These are phyloP conservation scores for Podospora pseudopauciseta DNA, from an alignment of 495 filamentous ascomycete genomes.

Conservation along the genomic window DNA sequence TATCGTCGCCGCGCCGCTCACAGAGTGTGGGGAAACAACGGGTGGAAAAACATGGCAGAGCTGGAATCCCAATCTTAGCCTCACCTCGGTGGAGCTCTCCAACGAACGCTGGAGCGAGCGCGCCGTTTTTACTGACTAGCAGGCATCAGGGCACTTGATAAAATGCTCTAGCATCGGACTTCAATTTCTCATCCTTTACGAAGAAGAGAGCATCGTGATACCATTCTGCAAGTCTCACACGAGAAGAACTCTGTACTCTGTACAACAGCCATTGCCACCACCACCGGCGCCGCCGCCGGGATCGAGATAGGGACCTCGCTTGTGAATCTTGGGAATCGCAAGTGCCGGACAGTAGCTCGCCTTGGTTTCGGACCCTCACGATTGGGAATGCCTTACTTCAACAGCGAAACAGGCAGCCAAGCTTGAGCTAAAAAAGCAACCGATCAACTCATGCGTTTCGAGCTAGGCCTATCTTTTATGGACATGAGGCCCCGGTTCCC, in stretches of 20 bases:
- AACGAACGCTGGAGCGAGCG: neutral
- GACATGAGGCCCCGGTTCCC: too few species aligned
- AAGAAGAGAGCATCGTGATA: neutral
- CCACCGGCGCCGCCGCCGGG: neutral
- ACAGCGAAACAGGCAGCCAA: neutral
- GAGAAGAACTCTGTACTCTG: neutral
- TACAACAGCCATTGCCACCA: neutral
- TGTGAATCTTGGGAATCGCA: constrained; percentile 14
- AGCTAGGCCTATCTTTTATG: neutral
- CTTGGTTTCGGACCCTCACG: constrained; percentile 11
- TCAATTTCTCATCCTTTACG: neutral
- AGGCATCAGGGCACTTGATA: neutral
- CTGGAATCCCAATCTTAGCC: neutral
- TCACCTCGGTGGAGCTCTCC: constrained; percentile 1
- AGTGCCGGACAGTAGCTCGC: constrained; percentile 22
- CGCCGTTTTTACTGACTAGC: neutral
- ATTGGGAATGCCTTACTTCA: neutral
- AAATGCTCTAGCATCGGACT: neutral
- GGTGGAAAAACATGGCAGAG: neutral
- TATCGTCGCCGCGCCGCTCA: neutral
- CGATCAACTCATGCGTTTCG: neutral
- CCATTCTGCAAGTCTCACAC: neutral
- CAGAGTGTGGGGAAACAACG: constrained; percentile 12
- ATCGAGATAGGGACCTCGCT: constrained; percentile 16
- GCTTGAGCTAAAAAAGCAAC: neutral